Conservation (phyloP, 305 asterid genomes). For the Andrographis paniculata region DNA sequence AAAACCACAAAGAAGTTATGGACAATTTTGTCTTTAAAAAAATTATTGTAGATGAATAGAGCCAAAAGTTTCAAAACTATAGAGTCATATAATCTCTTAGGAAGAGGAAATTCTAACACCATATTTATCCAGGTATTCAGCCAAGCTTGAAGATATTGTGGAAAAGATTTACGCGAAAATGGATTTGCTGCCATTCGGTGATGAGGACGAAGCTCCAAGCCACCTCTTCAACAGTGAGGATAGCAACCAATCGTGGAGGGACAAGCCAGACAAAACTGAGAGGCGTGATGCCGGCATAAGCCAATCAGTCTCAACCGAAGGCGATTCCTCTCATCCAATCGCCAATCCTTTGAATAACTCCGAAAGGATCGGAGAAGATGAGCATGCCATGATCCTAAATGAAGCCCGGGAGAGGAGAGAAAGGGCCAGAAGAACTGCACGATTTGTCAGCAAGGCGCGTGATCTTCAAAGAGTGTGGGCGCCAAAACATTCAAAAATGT, state of each 20-base stretch:
- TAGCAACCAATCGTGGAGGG: slow-evolving; percentile 85
- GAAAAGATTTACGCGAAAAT: slow-evolving; percentile 45
- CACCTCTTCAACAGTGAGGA: slow-evolving; percentile 79
- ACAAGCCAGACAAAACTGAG: slow-evolving; percentile 41
- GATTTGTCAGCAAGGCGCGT: slow-evolving; percentile 46
- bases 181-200: slow-evolving; percentile 91
- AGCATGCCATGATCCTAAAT: slow-evolving; percentile 41
- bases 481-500: slow-evolving; percentile 54
- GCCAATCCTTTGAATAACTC: slow-evolving; percentile 23
- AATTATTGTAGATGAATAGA: no score
- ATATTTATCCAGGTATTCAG: slow-evolving; percentile 48
- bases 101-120: slow-evolving; percentile 12
- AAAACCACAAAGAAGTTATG: no score
- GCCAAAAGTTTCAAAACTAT: no score
- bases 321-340: slow-evolving; percentile 34
- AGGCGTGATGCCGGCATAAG: slow-evolving; percentile 36
- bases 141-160: slow-evolving; percentile 51
- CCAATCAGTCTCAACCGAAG: slow-evolving; percentile 46
- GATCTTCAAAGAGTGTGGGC: slow-evolving; percentile 95
- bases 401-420: slow-evolving; percentile 84
- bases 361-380: slow-evolving; percentile 29
- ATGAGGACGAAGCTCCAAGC: slow-evolving; percentile 60
- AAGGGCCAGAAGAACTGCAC: slow-evolving; percentile 46
- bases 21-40: no score
- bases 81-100: no score